phyloP scores from a whole-genome alignment of 2,329 filamentous ascomycete species.

The Colletotrichum sp. region DNA sequence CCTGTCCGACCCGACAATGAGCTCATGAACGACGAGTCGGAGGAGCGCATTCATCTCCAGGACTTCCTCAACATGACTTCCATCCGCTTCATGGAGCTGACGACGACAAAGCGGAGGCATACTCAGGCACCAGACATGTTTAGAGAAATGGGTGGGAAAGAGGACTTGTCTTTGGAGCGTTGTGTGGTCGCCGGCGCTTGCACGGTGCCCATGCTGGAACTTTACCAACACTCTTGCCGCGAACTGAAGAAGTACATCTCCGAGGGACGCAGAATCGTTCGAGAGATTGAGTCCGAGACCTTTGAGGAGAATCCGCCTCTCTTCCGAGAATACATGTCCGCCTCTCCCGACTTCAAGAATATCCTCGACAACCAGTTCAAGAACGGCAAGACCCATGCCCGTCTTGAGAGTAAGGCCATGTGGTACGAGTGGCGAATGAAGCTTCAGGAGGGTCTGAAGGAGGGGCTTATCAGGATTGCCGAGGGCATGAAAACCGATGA shows the following conservation, averaged over 20 bases:
- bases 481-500: constrained; percentile 81
- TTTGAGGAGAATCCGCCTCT: constrained; percentile 89
- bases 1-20: constrained; percentile 45
- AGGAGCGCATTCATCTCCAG: constrained; percentile 78
- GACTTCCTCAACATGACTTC: constrained; percentile 95
- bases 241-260: constrained; percentile 98
- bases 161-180: constrained; percentile 69
- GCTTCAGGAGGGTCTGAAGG: constrained; percentile 79
- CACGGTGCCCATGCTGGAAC: constrained; percentile 88
- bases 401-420: constrained; percentile 89
- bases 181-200: constrained; percentile 90
- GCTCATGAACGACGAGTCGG: constrained; percentile 53
- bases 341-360: constrained; percentile 79
- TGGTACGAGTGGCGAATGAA: constrained; percentile 99
- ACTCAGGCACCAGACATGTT: constrained; percentile 69
- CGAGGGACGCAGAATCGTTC: constrained; percentile 87
- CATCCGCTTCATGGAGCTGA: constrained; percentile 98
- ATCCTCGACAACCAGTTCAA: constrained; percentile 98
- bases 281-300: constrained; percentile 88
- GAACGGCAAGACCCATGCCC: constrained; percentile 92
- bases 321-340: constrained; percentile 89
- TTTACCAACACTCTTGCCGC: constrained; percentile 95
- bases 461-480: constrained; percentile 77
- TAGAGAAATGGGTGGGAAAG: constrained; percentile 49
- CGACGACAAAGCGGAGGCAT: constrained; percentile 91